Conservation (phyloP, 768 basidiomycete genomes). For the Lentinula boryana region DNA sequence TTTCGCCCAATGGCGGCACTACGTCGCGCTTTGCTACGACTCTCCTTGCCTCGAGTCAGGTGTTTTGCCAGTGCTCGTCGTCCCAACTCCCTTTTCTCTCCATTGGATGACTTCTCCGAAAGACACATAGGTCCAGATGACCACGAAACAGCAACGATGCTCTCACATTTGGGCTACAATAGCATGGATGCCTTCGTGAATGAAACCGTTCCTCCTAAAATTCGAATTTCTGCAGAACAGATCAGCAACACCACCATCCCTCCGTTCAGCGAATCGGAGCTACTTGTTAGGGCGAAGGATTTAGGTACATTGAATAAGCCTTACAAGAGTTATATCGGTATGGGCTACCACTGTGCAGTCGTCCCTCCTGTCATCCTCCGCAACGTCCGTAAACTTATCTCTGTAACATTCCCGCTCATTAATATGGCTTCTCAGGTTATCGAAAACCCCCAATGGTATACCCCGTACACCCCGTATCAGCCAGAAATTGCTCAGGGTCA, state of each 20-base stretch:
- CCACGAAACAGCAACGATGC: conserved; percentile 77
- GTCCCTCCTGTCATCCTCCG: conserved; percentile 94
- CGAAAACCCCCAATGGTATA: conserved; percentile 99
- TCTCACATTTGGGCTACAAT: conserved; percentile 74
- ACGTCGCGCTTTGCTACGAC: conserved; percentile 16
- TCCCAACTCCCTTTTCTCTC: conserved; percentile 64
- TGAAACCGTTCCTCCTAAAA: conserved; percentile 75
- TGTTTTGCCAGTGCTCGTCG: conserved; percentile 58
- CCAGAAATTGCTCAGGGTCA: conserved; percentile 97
- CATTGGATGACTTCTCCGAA: conserved; percentile 85
- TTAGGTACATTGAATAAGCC: conserved; percentile 76
- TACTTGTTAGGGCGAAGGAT: conserved; percentile 66
- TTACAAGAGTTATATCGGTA: conserved; percentile 93
- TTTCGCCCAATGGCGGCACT: conserved; percentile 21
- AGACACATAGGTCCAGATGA: conserved; percentile 92
- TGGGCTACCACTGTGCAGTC: conserved; percentile 95
- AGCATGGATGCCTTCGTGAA: conserved; percentile 85
- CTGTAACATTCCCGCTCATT: not conserved
- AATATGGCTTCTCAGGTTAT: conserved; percentile 45
- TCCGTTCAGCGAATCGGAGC: conserved; percentile 80
- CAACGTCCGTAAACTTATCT: conserved; percentile 50
- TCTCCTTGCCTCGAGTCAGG: conserved; percentile 19
- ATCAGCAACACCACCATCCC: conserved; percentile 67
- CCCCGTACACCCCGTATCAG: conserved; percentile 93
- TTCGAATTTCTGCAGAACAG: conserved; percentile 58